Base-by-base conservation (phyloP, 176 grass and related monocot genomes). In the Musa itinerans region DNA sequence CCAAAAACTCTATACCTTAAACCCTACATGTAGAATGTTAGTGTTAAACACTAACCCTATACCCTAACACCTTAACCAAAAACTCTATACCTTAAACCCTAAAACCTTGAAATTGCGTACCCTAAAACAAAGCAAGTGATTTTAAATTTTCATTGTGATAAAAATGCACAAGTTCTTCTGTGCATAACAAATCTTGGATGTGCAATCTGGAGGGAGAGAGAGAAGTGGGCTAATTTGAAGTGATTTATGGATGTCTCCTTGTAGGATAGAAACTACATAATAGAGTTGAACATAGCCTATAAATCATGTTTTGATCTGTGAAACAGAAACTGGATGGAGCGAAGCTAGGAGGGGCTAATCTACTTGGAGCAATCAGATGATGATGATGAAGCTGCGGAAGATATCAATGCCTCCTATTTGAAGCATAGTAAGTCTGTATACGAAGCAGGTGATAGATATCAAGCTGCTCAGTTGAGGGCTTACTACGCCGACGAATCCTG, bases 321-420 rank as follows among this genome's bases (percentile, higher is more conserved):
- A n/a, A 68, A 78, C 85, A 97, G 84, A 69, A 85, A 87, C 84
- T 97, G 34, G 87, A 83, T 20, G 93, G 88, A 72, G 93, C 93
- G 73, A 97, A 89, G 75, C 86, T 97, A 61, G 93, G 90, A 63
- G 90, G 93, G 29, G 93, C 93, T 72, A 97, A 93, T 97, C 83
- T 97, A 54, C 82, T 93, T 74, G 88, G 90, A 61, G 88, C 90
- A 68, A 90, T 87, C 83, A 90, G 90, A 84, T 97, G 19, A 70
- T 52, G 9, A 0, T 43, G 29, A 34, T 21, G 9, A 0, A 11
- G 11, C 12, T 8, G 12, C 26, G 43, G 65, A 68, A 67, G 64
- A 66, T 27, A 2, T 50, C 2, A 23, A 50, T 15, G 68, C 17
- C n/a, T 34, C 20, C 15, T 27, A 26, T 29, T 34, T 50, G 68